Base-by-base conservation (phyloP, 2,329 filamentous ascomycete species). In the Ophiocordyceps unilateralis region DNA sequence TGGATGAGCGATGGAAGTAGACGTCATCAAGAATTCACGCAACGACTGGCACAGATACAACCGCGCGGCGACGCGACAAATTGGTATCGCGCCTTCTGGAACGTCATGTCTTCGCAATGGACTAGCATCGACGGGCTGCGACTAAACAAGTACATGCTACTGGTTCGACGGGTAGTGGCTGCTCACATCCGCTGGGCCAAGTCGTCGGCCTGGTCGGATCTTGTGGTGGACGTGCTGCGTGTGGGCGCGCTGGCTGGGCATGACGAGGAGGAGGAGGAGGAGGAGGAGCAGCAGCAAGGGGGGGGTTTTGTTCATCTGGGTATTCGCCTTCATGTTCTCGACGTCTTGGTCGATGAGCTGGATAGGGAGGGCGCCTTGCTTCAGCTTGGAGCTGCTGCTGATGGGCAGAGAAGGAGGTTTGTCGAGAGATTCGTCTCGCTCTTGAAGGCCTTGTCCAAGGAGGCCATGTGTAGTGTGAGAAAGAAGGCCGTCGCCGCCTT, bases 1-100 rank as follows among this genome's bases (percentile, higher is more conserved):
- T 95, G 86, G 81, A 91, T 94, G 79, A 86, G 81, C 60, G 88
- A 95, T 68, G 83, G 87, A 40, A 81, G 87, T 11, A 65, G 79
- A n/a, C 80, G 83, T 3, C 89, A 95, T 67, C 87, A 94, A 67
- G 74, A 74, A 38, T 81, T 96, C 39, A 83, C 83, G 51, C 19
- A 23, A 2, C 12, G 11, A 23, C 8, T 23, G 10, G 6, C 20
- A 10, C 9, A 14, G 17, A 19, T 8, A 1, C 17, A 5, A 2
- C 3, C 37, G 17, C 1, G 6, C 20, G 14, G 9, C 20, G 36
- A 20, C 4, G 4, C 6, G 20, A 15, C 2, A 8, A 12, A 3
- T 3, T 21, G 71, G 65, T 65, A 83, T 47, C 66, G 66, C 46
- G 80, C 69, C 23, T 86, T 85, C 63, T 86, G 80, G 80, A 69